Conservation (phyloP, 1,284 basidiomycete genomes). For the Heliocybe sulcata region DNA sequence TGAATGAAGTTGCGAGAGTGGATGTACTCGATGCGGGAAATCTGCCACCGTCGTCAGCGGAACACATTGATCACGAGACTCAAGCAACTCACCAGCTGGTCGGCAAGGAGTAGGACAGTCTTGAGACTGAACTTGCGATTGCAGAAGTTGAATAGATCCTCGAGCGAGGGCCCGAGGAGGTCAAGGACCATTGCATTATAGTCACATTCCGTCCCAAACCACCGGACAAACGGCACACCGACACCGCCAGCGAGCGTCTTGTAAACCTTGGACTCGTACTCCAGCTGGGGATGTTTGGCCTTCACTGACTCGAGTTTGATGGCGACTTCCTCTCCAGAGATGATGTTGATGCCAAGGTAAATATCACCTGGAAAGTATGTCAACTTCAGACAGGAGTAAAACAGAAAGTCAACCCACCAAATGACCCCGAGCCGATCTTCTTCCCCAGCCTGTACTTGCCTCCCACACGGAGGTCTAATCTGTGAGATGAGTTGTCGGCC, state of each 20-base stretch:
- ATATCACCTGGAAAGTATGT: constrained; percentile 74
- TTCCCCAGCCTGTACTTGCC: constrained; percentile 99
- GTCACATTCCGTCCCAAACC: constrained; percentile 99
- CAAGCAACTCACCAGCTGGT: constrained; percentile 75
- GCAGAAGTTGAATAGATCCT: constrained; percentile 99
- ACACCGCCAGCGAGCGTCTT: constrained; percentile 98
- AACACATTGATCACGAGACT: constrained; percentile 10
- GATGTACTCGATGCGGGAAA: constrained; percentile 98
- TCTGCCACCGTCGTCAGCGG: constrained; percentile 38
- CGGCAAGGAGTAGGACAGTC: constrained; percentile 94
- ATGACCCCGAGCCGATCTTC: constrained; percentile 99
- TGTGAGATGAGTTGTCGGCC: constrained; percentile 65
- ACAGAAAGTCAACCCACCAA: constrained; percentile 59
- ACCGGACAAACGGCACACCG: constrained; percentile 94
- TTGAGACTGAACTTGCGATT: constrained; percentile 98
- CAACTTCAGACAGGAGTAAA: not conserved
- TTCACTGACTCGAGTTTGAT: constrained; percentile 99
- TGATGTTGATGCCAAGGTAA: constrained; percentile 99
- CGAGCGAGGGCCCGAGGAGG: constrained; percentile 93
- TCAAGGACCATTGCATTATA: constrained; percentile 99
- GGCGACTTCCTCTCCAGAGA: constrained; percentile 99
- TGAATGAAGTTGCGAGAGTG: constrained; percentile 99
- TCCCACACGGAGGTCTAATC: constrained; percentile 92
- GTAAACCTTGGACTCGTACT: constrained; percentile 97
- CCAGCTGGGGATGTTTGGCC: constrained; percentile 99